A percentile compares a stretch with the other conserved stretches of the same genome.
phyloP scores from a whole-genome alignment of 2,329 filamentous ascomycete genomes.

The Fragosphaeria purpurea region DNA sequence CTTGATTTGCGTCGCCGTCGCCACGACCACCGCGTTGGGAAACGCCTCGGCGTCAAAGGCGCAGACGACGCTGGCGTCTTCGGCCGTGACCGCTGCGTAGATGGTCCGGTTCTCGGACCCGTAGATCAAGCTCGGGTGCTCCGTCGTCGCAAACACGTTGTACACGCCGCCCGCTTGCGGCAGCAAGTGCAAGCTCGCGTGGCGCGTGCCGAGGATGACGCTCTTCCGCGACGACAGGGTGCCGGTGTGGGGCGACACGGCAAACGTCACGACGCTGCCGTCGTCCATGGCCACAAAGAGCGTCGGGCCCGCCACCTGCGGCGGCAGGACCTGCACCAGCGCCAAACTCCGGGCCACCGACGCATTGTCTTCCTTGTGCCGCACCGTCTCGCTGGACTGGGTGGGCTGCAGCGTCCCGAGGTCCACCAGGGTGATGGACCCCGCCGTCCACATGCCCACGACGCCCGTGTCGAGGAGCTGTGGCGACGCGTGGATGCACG shows the following conservation, averaged over 20 bases:
- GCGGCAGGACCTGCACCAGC: constrained; percentile 66
- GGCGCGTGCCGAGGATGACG: constrained; percentile 74
- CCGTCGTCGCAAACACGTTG: constrained; percentile 86
- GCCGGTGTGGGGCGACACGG: constrained; percentile 51
- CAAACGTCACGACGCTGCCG: constrained; percentile 79
- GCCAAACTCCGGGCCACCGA: constrained; percentile 77
- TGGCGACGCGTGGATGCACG: constrained; percentile 68
- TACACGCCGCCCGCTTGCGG: constrained; percentile 57
- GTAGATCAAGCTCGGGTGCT: constrained; percentile 91
- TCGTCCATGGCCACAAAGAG: constrained; percentile 88
- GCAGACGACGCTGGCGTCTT: constrained; percentile 72
- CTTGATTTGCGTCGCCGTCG: constrained; percentile 64
- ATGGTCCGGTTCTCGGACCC: constrained; percentile 77
- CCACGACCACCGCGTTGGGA: constrained; percentile 70
- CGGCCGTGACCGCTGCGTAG: constrained; percentile 87
- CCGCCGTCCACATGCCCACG: constrained; percentile 80
- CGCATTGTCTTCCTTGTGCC: constrained; percentile 51
- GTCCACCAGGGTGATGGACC: constrained; percentile 64
- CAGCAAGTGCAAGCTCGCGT: constrained; percentile 70
- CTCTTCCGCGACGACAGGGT: constrained; percentile 65
- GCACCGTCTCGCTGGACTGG: constrained; percentile 53
- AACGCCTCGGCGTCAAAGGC: constrained; percentile 75
- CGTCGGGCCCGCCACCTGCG: constrained; percentile 49
- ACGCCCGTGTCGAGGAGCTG: constrained; percentile 58
- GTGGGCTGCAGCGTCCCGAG: constrained; percentile 52